phyloP scores from a whole-genome alignment of 1,139 yeast species.

The Yamadazyma songkhlaensis region DNA sequence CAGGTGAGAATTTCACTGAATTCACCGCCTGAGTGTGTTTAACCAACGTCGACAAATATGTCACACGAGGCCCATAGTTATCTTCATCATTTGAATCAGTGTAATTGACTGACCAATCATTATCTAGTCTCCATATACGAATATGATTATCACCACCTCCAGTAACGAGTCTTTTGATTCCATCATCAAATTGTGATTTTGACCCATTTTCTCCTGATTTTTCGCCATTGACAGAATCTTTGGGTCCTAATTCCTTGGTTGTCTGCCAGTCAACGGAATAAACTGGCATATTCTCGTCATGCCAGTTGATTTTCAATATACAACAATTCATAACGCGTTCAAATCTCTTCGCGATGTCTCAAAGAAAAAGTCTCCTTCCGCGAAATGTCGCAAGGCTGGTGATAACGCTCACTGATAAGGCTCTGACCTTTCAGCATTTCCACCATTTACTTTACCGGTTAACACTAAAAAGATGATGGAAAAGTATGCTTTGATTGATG shows the following conservation, averaged over 20 bases:
- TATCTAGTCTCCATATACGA: slow-evolving; percentile 53
- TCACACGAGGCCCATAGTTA: slow-evolving; percentile 23
- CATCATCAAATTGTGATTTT: background rate
- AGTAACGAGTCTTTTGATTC: slow-evolving; percentile 59
- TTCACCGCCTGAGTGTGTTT: slow-evolving; percentile 96
- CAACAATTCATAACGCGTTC: slow-evolving; percentile 49
- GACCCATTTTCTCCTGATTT: background rate
- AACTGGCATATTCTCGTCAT: slow-evolving; percentile 75
- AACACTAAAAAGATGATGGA: no score
- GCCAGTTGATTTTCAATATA: slow-evolving; percentile 77
- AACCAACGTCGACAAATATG: slow-evolving; percentile 70
- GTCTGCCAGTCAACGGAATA: slow-evolving; percentile 80
- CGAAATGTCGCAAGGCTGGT: no score
- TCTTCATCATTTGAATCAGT: slow-evolving; percentile 5
- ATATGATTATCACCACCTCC: slow-evolving; percentile 95
- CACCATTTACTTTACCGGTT: no score
- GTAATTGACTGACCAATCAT: background rate
- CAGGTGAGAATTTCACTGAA: slow-evolving; percentile 75
- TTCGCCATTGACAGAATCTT: no score
- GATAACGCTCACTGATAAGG: no score
- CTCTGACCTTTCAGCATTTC: no score
- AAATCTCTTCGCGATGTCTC: background rate
- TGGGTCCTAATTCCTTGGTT: background rate
- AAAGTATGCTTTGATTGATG: slow-evolving; percentile 7
- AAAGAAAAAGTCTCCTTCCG: no score